phyloP scores from a whole-genome alignment of 2,329 filamentous ascomycete genomes.

The Exophiala lecanii-corni region DNA sequence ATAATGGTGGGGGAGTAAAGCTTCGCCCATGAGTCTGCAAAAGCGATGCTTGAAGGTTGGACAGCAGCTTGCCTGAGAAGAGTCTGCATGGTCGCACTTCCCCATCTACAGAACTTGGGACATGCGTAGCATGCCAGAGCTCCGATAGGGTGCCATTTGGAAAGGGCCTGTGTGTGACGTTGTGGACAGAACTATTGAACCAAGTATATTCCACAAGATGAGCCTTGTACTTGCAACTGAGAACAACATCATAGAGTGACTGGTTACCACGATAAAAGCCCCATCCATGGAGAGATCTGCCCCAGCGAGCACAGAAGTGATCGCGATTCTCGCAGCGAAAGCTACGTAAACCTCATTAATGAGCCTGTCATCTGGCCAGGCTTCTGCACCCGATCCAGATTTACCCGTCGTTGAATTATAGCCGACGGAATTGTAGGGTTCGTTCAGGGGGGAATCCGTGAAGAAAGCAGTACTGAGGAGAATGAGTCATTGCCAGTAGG shows the following conservation, averaged over 20 bases:
- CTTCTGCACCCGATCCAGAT: background rate
- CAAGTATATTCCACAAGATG: constrained; percentile 2
- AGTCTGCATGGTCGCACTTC: background rate
- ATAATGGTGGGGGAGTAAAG: constrained; percentile 3
- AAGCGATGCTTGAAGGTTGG: background rate
- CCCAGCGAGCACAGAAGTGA: constrained; percentile 6
- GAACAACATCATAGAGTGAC: background rate
- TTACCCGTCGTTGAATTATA: constrained; percentile 8
- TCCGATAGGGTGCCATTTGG: constrained; percentile 6
- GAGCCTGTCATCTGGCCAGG: constrained; percentile 9
- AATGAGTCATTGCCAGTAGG: too few species aligned
- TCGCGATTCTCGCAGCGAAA: constrained; percentile 4
- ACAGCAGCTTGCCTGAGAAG: constrained; percentile 2
- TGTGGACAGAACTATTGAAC: constrained; percentile 3
- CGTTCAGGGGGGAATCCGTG: constrained; percentile 2
- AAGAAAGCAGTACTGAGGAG: constrained; percentile 10
- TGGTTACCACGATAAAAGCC: constrained; percentile 4
- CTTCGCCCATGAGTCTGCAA: constrained; percentile 1
- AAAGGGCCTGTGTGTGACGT: background rate
- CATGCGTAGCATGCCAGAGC: background rate
- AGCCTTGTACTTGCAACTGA: constrained; percentile 1
- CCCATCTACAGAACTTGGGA: background rate
- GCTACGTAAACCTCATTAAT: constrained; percentile 11
- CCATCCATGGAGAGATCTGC: constrained; percentile 4
- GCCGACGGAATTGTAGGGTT: constrained; percentile 9